Base-by-base conservation (phyloP, 139 green algal species). In the Chlamydomonas incerta region DNA sequence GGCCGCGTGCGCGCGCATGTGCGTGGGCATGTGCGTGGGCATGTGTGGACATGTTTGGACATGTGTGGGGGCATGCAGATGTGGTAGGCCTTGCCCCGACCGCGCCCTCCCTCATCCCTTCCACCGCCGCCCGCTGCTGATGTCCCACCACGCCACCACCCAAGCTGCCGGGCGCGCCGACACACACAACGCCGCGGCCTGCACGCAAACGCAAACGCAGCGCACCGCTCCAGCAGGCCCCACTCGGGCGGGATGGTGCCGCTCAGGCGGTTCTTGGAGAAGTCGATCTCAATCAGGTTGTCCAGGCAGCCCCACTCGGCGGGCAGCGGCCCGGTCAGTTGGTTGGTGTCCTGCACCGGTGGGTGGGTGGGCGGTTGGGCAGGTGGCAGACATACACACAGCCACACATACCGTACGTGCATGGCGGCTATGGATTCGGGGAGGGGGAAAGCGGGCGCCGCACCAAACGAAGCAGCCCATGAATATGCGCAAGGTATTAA, bases 241-340 rank as follows among this genome's bases (percentile, higher is more conserved):
- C 73, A 88, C 72, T 88, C 62, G 29, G 17, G 63, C 23, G 83
- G 83, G 24, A 88, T 77, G 47, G 63, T 62, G 62, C 83, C 83
- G 14, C 17, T 33, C 31, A 88, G 63, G 18, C 20, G 60, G 60
- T 66, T 66, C 60, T 66, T 66, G 24, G 60, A 28, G 15, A 81
- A n/a, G 73, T 81, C 73, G 15, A 81, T 65, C 52, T 88, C 83
- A 14, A 83, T 88, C 17, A 88, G 72, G 33, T 83, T 60, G 3
- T 60, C 10, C 15, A 88, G 65, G 62, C 83, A 88, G 31, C 83
- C 83, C 57, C 74, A 88, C 72, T 88, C 73, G 28, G 35, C 11
- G 0, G 83, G 83, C 46, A 87, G 83, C 23, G 73, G 35, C 10
- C 72, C 83, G 13, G 33, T 50, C 29, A 79, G 34, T 26, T 34